A percentile compares a stretch with the other conserved stretches of the same genome.
These are phyloP conservation scores for Saccharomycopsis hybrid DNA, from an alignment of 1,139 yeast species.

Conservation along the genomic window DNA sequence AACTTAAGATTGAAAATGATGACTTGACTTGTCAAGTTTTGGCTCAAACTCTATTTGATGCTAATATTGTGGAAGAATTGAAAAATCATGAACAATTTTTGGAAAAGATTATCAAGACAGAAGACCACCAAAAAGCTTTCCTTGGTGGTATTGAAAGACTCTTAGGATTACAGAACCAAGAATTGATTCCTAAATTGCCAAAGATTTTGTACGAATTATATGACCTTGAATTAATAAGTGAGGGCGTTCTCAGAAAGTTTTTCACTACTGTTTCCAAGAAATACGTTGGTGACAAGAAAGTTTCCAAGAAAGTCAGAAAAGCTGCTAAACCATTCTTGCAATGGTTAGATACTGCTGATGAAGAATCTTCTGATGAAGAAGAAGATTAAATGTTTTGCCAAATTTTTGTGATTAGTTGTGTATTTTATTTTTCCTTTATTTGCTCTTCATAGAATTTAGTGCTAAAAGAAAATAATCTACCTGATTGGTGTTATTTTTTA, in stretches of 20 bases:
- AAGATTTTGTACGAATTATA: conserved; percentile 76
- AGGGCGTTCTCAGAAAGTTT: conserved; percentile 76
- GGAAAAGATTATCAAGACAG: conserved; percentile 62
- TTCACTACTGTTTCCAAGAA: conserved; percentile 91
- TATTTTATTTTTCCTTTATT: too few species aligned
- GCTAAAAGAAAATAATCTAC: too few species aligned
- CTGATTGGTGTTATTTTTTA: too few species aligned
- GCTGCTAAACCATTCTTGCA: conserved; percentile 93
- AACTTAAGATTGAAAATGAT: conserved; percentile 64
- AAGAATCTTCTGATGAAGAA: conserved; percentile 53
- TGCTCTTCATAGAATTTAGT: too few species aligned
- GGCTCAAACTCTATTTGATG: conserved; percentile 85
- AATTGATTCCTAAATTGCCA: conserved; percentile 68
- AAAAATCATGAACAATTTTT: conserved; percentile 76
- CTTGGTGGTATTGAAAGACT: conserved; percentile 95
- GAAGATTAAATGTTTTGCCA: conserved; percentile 6
- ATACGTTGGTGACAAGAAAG: conserved; percentile 79
- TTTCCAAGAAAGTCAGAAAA: conserved; percentile 88
- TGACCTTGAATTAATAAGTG: conserved; percentile 77
- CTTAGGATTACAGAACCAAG: conserved; percentile 76
- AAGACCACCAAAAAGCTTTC: conserved; percentile 72
- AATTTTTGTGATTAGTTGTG: too few species aligned
- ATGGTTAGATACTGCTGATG: conserved; percentile 95
- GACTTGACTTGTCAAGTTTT: conserved; percentile 84
- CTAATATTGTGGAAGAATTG: conserved; percentile 67